phyloP scores from a whole-genome alignment of 345 rosid genomes.

The Eucalyptus tenuipes region DNA sequence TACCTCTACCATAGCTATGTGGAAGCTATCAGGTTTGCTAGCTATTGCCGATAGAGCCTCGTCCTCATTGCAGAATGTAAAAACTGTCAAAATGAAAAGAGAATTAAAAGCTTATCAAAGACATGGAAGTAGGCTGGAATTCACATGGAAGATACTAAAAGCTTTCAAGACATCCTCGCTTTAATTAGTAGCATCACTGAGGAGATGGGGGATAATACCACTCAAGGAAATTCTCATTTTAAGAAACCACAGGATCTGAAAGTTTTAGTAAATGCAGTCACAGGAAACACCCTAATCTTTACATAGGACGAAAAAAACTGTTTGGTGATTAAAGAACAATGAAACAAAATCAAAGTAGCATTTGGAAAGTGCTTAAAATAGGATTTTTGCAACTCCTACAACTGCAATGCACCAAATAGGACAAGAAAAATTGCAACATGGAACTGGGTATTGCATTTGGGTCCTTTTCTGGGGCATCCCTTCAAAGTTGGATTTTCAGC shows the following conservation, averaged over 20 bases:
- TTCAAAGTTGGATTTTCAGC: background rate
- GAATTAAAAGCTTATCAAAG: background rate
- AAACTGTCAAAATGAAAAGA: constrained; percentile 39
- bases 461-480: background rate
- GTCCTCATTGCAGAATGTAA: constrained; percentile 50
- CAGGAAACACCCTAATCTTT: background rate
- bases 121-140: background rate
- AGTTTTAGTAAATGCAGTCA: background rate
- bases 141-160: background rate
- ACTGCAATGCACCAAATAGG: background rate
- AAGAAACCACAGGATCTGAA: background rate
- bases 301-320: background rate
- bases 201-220: background rate
- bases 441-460: background rate
- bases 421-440: background rate
- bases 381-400: background rate
- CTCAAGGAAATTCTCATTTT: background rate
- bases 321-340: background rate
- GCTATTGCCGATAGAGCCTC: constrained; percentile 64
- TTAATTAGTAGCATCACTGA: background rate
- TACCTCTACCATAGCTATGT: constrained; percentile 87
- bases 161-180: background rate
- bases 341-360: background rate
- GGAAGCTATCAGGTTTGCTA: constrained; percentile 56
- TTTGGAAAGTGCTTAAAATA: background rate